Conservation (phyloP, 176 grass and related monocot genomes). For the Themeda triandra region DNA sequence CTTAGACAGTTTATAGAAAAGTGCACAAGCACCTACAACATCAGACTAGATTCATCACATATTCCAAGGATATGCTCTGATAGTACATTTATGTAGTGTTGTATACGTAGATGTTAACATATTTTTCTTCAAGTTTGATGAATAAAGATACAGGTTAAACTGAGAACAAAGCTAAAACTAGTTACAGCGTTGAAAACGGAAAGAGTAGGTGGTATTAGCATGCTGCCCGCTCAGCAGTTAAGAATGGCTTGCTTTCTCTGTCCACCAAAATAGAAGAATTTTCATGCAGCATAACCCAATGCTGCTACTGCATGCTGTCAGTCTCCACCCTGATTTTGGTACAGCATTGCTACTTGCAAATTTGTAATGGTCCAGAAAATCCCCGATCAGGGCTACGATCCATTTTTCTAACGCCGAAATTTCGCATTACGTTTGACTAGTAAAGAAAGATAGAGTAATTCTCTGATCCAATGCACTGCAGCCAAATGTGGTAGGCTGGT, state of each 20-base stretch:
- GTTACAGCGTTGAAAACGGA: no score
- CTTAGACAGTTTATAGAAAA: no score
- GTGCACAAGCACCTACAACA: no score
- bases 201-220: not conserved
- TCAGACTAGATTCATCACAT: not conserved
- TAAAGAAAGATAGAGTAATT: not conserved
- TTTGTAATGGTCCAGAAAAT: no score
- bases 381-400: no score
- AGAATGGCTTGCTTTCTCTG: not conserved
- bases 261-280: not conserved
- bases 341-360: not conserved
- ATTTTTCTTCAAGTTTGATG: no score
- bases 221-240: not conserved
- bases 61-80: not conserved
- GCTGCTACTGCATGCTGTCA: not conserved
- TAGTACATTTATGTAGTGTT: not conserved
- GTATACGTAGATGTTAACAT: no score
- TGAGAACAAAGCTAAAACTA: no score
- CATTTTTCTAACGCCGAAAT: not conserved
- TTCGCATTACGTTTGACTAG: not conserved
- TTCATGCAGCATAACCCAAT: not conserved
- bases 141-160: no score
- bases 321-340: not conserved
- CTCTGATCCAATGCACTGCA: not conserved
- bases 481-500: not conserved